Evolutionary conservation across 2,329 filamentous ascomycete species (phyloP).

Genomic region (Acrocalymma vagum): DNA sequence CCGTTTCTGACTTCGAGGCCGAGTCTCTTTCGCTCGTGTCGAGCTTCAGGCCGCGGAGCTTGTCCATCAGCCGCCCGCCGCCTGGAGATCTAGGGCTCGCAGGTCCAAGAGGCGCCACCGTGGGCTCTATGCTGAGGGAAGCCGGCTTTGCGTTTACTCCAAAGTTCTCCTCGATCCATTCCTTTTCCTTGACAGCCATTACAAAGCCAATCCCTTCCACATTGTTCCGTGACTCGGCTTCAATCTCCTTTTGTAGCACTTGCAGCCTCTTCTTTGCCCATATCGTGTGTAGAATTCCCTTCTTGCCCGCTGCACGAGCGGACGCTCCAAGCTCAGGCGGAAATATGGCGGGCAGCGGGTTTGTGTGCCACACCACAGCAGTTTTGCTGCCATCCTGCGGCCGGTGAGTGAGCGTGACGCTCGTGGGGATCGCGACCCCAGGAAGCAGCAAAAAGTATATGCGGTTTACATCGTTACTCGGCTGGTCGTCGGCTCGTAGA

Average conservation of each 20-base stretch:
- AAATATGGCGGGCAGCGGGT: slow-evolving; percentile 87
- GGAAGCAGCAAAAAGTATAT: slow-evolving; percentile 85
- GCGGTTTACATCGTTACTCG: slow-evolving; percentile 62
- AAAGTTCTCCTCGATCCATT: slow-evolving; percentile 87
- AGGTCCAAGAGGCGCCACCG: slow-evolving; percentile 61
- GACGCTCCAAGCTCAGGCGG: slow-evolving; percentile 76
- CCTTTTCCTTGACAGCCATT: slow-evolving; percentile 83
- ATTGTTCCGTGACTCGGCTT: slow-evolving; percentile 74
- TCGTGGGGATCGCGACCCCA: slow-evolving; percentile 73
- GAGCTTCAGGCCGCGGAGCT: slow-evolving; percentile 79
- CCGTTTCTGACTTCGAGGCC: slow-evolving; percentile 50
- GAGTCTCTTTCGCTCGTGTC: slow-evolving; percentile 76
- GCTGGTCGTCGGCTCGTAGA: slow-evolving; percentile 69
- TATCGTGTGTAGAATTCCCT: slow-evolving; percentile 86
- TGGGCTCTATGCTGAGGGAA: slow-evolving; percentile 48
- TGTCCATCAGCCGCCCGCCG: slow-evolving; percentile 77
- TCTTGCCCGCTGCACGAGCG: slow-evolving; percentile 72
- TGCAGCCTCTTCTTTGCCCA: slow-evolving; percentile 87
- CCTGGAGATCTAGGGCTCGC: slow-evolving; percentile 68
- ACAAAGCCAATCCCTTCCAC: slow-evolving; percentile 82
- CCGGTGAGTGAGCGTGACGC: slow-evolving; percentile 70
- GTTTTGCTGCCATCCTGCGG: slow-evolving; percentile 54
- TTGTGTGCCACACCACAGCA: slow-evolving; percentile 67
- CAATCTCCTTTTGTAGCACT: slow-evolving; percentile 80
- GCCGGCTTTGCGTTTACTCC: slow-evolving; percentile 62